Evolutionary conservation across 441 rosid genomes (phyloP), one percentile per base, ranked within the genome.

Genomic region (Bocquillonia castaneifolia): DNA sequence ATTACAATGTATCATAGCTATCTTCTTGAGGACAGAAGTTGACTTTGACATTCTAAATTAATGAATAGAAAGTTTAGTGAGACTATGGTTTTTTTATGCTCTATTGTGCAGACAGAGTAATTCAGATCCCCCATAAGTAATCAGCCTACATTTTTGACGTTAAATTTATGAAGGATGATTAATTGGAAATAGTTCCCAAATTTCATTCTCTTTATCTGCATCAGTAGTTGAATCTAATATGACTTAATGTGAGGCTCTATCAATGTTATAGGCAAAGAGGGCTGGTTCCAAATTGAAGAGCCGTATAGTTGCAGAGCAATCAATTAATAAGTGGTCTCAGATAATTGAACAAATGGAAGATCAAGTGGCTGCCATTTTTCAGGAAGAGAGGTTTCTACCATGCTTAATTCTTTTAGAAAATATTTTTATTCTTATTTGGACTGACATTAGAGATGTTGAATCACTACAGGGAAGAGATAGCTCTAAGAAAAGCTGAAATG

Each of bases 401-500:
- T n/a, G 15, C 26, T 28, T 34, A 18, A 37, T 6, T 36, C 55
- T 53, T 52, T n/a, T 3, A 8, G 23, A 15, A 44, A 59, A 12
- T 40, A 28, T 37, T 28, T 0, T 29, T 63, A 22, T 57, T 39
- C 37, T 64, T 36, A 59, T 69, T 17, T 52, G 34, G 22, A 37
- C 25, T 69, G 63, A 56, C 59, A 28, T 75, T 68, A 45, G 56
- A 26, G 31, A 59, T 76, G 50, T 63, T 70, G 69, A 60, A 40
- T 69, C 59, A 64, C 66, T 81, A 76, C 88, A 95, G 96, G 88
- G 93, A 90, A 73, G 98, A 95, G 82, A 78, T 82, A 79, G 90
- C 86, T 70, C 73, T 92, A 65, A 84, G 98, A 78, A 92, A 89
- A 83, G 99, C 96, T 82, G 98, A 92, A 80, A 95, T 92, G 98